Evolutionary conservation across 208 protist genomes (phyloP).

Genomic region (Leishmania guyanensis): DNA sequence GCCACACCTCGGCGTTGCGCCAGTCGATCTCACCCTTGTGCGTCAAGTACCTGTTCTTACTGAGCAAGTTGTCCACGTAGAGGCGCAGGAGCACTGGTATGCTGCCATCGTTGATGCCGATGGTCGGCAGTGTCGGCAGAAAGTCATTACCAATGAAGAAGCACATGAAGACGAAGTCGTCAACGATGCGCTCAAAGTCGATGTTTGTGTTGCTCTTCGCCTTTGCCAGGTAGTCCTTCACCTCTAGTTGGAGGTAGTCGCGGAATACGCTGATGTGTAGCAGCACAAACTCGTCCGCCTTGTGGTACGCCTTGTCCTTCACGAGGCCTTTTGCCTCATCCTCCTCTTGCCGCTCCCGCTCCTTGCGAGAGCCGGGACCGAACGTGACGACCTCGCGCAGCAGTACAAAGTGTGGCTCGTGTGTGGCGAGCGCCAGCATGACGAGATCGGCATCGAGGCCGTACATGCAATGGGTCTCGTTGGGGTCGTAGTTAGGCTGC

Average conservation of each 20-base stretch:
- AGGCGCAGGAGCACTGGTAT: conserved; percentile 86
- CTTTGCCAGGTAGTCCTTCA: conserved; percentile 46
- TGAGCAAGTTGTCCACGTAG: conserved; percentile 81
- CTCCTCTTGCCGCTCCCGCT: conserved; percentile 78
- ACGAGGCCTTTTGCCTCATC: conserved; percentile 81
- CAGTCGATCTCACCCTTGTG: conserved; percentile 77
- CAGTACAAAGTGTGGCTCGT: conserved; percentile 97
- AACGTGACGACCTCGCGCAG: conserved; percentile 96
- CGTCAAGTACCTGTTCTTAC: conserved; percentile 77
- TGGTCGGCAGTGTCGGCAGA: conserved; percentile 94
- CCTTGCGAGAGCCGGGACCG: conserved; percentile 62
- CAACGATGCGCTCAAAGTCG: conserved; percentile 94
- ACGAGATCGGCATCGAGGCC: conserved; percentile 98
- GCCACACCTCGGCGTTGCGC: conserved; percentile 66
- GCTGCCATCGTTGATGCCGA: conserved; percentile 95
- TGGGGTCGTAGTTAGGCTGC: conserved; percentile 92
- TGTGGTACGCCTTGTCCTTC: conserved; percentile 76
- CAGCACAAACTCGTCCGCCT: conserved; percentile 89
- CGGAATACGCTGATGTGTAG: conserved; percentile 94
- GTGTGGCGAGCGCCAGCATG: conserved; percentile 96
- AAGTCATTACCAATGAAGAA: conserved; percentile 99
- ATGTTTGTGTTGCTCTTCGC: conserved; percentile 22
- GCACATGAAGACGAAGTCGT: conserved; percentile 98
- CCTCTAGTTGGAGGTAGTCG: conserved; percentile 95
- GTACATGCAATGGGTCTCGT: conserved; percentile 98